Evolutionary conservation across 768 basidiomycete genomes (phyloP).

Genomic region (Amanita rimosa): DNA sequence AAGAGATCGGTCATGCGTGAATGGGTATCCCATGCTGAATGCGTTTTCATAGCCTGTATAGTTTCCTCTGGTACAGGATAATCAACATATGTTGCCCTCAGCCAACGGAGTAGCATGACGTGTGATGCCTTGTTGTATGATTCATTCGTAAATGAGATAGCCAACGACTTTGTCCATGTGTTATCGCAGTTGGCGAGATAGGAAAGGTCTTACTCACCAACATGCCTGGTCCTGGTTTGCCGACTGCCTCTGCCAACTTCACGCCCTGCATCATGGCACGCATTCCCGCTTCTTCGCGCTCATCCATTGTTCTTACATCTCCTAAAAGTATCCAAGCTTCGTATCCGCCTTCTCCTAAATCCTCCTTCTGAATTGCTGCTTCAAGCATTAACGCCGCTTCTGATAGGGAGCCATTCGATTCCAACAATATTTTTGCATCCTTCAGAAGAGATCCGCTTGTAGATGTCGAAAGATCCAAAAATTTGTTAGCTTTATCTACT

Average conservation of each 20-base stretch:
- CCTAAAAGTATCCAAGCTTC: conserved; percentile 92
- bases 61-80: conserved; percentile 45
- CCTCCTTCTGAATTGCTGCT: conserved; percentile 78
- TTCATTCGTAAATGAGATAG: conserved; percentile 96
- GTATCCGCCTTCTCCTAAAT: conserved; percentile 70
- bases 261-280: conserved; percentile 69
- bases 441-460: conserved; percentile 33
- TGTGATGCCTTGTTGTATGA: conserved; percentile 80
- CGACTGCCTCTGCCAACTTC: conserved; percentile 48
- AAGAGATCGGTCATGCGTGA: conserved; percentile 73
- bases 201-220: conserved; percentile 34
- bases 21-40: conserved; percentile 77
- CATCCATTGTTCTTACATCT: conserved; percentile 83
- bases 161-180: conserved; percentile 57
- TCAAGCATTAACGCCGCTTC: conserved; percentile 84
- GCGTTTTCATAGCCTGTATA: conserved; percentile 36
- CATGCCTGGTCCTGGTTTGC: conserved; percentile 62
- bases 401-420: conserved; percentile 74
- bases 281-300: conserved; percentile 76
- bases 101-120: conserved; percentile 78
- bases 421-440: conserved; percentile 69
- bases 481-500: conserved; percentile 64
- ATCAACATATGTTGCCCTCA: conserved; percentile 53
- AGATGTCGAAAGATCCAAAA: conserved; percentile 39
- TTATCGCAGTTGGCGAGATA: not conserved